phyloP scores from a whole-genome alignment of 2,329 filamentous ascomycete genomes.

The Arthrocladium fulminans region DNA sequence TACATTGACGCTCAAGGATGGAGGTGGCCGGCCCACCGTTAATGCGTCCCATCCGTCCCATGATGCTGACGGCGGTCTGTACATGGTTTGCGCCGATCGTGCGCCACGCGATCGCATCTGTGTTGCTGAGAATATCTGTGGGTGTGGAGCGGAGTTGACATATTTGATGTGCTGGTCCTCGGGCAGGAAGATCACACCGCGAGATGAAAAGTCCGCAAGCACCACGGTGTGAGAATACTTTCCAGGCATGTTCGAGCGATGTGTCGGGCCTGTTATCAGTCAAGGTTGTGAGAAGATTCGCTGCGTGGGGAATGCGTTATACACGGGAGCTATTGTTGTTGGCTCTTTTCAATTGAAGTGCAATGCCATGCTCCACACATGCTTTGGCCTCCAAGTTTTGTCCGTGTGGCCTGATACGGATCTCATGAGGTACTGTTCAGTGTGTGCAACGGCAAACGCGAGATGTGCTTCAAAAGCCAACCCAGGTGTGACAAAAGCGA shows the following conservation, averaged over 20 bases:
- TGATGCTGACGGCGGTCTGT: neutral
- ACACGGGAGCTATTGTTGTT: neutral
- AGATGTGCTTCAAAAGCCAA: too few species aligned
- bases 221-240: conserved; percentile 23
- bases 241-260: conserved; percentile 17
- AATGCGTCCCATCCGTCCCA: neutral
- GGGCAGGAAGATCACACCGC: conserved; percentile 13
- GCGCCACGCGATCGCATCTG: neutral
- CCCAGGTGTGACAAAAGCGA: too few species aligned
- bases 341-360: neutral
- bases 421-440: neutral
- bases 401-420: neutral
- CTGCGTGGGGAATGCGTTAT: too few species aligned
- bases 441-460: too few species aligned
- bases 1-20: neutral
- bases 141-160: conserved; percentile 18
- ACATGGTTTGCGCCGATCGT: neutral
- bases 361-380: neutral
- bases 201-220: conserved; percentile 18
- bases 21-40: neutral
- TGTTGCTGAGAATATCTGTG: neutral
- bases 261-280: neutral
- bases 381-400: neutral
- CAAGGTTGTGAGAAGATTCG: too few species aligned
- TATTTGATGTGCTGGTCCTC: conserved; percentile 12